phyloP scores from a whole-genome alignment of 129 eudicot genomes.

The Erigeron canadensis region DNA sequence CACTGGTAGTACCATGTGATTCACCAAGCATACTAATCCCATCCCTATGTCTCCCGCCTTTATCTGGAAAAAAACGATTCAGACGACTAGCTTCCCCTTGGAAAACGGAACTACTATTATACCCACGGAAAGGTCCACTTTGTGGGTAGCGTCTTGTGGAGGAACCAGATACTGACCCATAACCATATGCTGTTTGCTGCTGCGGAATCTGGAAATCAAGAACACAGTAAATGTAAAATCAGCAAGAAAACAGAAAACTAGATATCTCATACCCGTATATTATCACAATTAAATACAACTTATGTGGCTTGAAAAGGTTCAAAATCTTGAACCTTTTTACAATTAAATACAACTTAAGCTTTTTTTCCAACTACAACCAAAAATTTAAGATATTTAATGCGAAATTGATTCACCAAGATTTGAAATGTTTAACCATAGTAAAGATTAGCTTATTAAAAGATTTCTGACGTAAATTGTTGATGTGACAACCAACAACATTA shows the following conservation, averaged over 20 bases:
- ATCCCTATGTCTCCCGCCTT: slow-evolving; percentile 66
- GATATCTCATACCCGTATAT: background rate
- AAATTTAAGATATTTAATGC: too few relatives aligned
- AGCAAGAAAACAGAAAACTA: background rate
- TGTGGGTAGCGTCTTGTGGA: slow-evolving; percentile 56
- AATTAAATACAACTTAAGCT: too few relatives aligned
- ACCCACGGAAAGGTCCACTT: slow-evolving; percentile 49
- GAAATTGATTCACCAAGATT: too few relatives aligned
- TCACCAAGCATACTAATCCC: slow-evolving; percentile 43
- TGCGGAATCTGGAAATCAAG: slow-evolving; percentile 44
- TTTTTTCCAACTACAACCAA: too few relatives aligned
- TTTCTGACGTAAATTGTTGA: too few relatives aligned
- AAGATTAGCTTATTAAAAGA: too few relatives aligned
- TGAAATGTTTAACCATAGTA: too few relatives aligned
- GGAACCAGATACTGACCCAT: slow-evolving; percentile 52
- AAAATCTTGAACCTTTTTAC: too few relatives aligned
- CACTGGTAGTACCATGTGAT: slow-evolving; percentile 54
- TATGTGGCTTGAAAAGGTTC: too few relatives aligned
- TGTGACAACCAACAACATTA: too few relatives aligned
- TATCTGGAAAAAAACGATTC: slow-evolving; percentile 44
- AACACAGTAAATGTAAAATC: background rate
- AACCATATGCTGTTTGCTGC: slow-evolving; percentile 62
- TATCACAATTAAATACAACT: background rate
- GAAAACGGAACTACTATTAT: slow-evolving; percentile 38
- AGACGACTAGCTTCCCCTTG: slow-evolving; percentile 51